phyloP scores from a whole-genome alignment of 805 yeast species.

The Cyberlindnera bimundalis region DNA sequence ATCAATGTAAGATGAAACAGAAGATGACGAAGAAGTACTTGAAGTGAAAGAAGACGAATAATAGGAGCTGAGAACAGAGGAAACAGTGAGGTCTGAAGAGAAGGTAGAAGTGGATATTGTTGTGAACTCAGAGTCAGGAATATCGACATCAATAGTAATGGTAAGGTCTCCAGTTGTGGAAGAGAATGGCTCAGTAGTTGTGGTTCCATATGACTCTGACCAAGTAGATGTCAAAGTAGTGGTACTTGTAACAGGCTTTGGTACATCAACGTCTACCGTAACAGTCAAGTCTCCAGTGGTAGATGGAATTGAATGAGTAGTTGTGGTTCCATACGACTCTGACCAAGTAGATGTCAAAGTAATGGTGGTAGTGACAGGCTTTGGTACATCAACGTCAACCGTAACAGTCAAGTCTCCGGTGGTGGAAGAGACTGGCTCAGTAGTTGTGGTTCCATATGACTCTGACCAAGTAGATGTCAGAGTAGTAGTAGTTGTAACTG shows the following conservation, averaged over 20 bases:
- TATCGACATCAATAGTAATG: conserved; percentile 10
- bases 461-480: conserved; percentile 6
- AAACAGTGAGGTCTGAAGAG: conserved; percentile 1
- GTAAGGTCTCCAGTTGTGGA: conserved; percentile 11
- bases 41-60: conserved; percentile 1
- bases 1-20: background rate
- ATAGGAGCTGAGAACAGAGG: no score
- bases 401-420: conserved; percentile 11
- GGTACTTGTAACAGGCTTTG: background rate
- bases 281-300: conserved; percentile 10
- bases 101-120: no score
- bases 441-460: conserved; percentile 9
- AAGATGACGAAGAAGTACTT: background rate
- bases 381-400: conserved; percentile 11
- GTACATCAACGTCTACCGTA: conserved; percentile 12
- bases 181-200: conserved; percentile 10
- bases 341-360: conserved; percentile 5
- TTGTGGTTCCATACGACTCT: conserved; percentile 6
- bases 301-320: conserved; percentile 8
- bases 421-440: conserved; percentile 8
- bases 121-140: conserved; percentile 5
- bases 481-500: background rate
- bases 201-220: conserved; percentile 4
- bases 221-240: conserved; percentile 4
- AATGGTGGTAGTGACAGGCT: background rate